Evolutionary conservation across 139 green algal species (phyloP).

Genomic region (Zygnema circumcarinatum): DNA sequence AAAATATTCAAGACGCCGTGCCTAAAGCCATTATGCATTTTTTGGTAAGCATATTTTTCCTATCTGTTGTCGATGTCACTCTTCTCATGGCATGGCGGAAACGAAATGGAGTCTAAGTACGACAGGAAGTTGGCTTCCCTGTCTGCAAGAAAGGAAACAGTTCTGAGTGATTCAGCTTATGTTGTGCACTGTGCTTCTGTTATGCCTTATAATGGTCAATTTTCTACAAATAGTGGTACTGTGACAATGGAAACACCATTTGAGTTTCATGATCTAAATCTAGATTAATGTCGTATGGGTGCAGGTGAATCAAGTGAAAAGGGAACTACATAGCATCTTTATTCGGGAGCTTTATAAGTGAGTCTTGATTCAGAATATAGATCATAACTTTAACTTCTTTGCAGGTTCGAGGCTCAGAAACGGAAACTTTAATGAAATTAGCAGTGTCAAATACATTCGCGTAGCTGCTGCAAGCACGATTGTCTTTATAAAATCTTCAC

Average conservation of each 20-base stretch:
- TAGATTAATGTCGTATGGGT: no score
- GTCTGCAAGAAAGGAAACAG: no score
- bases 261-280: no score
- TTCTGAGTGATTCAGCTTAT: no score
- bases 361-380: background rate
- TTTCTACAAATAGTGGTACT: no score
- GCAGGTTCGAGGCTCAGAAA: background rate
- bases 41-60: conserved; percentile 71
- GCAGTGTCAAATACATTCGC: conserved; percentile 4
- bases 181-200: no score
- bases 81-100: background rate
- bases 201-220: no score
- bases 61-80: background rate
- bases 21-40: conserved; percentile 96
- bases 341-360: conserved; percentile 58
- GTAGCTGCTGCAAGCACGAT: background rate
- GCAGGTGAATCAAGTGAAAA: conserved; percentile 60
- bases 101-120: no score
- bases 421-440: no score
- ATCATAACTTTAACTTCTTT: background rate
- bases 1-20: conserved; percentile 85
- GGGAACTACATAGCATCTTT: conserved; percentile 59
- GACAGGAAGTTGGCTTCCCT: no score
- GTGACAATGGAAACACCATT: no score
- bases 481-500: no score